These are phyloP conservation scores for Mycena indigotica DNA, from an alignment of 768 basidiomycete species.

Conservation along the genomic window DNA sequence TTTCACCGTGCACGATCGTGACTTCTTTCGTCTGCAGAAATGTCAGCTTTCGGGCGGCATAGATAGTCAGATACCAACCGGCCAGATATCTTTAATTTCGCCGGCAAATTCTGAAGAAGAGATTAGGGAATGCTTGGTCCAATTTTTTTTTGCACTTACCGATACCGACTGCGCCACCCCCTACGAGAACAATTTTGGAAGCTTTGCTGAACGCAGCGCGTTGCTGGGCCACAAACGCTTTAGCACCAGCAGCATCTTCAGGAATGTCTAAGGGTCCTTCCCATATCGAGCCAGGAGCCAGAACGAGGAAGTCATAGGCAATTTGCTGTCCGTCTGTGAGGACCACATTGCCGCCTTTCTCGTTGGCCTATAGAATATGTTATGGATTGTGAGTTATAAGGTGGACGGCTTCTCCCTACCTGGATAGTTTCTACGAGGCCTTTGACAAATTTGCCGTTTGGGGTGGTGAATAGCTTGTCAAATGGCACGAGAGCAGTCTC, in stretches of 20 bases:
- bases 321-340: conserved; percentile 48
- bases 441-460: conserved; percentile 45
- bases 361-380: too few species aligned
- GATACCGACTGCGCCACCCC: conserved; percentile 46
- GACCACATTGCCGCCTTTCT: conserved; percentile 44
- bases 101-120: conserved; percentile 39
- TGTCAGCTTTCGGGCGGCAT: neutral
- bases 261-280: conserved; percentile 40
- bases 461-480: conserved; percentile 47
- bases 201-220: conserved; percentile 34
- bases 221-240: conserved; percentile 23
- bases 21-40: conserved; percentile 44
- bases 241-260: conserved; percentile 25
- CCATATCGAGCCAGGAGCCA: conserved; percentile 57
- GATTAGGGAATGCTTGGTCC: neutral
- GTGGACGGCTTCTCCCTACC: too few species aligned
- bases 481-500: conserved; percentile 46
- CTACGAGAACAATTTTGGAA: conserved; percentile 39
- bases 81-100: conserved; percentile 44
- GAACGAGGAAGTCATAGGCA: conserved; percentile 53
- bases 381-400: too few species aligned
- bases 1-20: conserved; percentile 62
- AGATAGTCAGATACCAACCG: conserved; percentile 31
- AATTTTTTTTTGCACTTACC: conserved; percentile 17
- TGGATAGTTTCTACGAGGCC: conserved; percentile 34